Percentiles rank a stretch among this genome's conserved stretches.
Conservation (phyloP, 116 monocot species). For the Cymodocea nodosa region DNA sequence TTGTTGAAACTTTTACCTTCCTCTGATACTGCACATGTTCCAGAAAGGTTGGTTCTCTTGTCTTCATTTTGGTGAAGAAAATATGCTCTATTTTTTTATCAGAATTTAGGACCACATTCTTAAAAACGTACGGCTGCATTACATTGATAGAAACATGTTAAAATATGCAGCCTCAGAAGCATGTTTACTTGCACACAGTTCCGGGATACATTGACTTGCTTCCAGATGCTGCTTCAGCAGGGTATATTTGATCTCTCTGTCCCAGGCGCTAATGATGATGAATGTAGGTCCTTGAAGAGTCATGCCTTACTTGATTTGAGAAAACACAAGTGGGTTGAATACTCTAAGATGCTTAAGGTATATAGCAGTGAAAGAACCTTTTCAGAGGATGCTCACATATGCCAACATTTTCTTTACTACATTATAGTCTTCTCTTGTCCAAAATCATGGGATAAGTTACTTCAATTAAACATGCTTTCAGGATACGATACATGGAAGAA, state of each 20-base stretch:
- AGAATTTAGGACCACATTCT: background rate
- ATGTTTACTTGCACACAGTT: constrained; percentile 58
- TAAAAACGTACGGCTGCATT: background rate
- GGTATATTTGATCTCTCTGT: constrained; percentile 54
- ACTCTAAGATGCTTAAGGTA: constrained; percentile 47
- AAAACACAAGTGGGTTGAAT: constrained; percentile 55
- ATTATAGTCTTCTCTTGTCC: background rate
- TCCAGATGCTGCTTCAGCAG: constrained; percentile 45
- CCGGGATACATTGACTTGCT: constrained; percentile 38
- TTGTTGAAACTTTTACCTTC: constrained; percentile 49
- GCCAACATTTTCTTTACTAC: background rate
- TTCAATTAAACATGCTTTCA: constrained; percentile 6
- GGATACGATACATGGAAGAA: constrained; percentile 20
- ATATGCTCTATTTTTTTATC: background rate
- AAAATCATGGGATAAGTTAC: background rate
- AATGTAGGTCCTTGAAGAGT: constrained; percentile 37
- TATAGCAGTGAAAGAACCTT: background rate
- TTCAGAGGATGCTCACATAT: background rate
- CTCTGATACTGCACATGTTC: constrained; percentile 25
- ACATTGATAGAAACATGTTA: background rate
- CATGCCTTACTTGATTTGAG: constrained; percentile 32
- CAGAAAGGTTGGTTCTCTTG: constrained; percentile 38
- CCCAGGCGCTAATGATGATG: constrained; percentile 24
- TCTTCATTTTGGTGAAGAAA: constrained; percentile 10
- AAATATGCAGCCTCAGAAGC: constrained; percentile 40